Evolutionary conservation across 2,329 filamentous ascomycete species (phyloP).

Genomic region (Trichoderma lentiforme): DNA sequence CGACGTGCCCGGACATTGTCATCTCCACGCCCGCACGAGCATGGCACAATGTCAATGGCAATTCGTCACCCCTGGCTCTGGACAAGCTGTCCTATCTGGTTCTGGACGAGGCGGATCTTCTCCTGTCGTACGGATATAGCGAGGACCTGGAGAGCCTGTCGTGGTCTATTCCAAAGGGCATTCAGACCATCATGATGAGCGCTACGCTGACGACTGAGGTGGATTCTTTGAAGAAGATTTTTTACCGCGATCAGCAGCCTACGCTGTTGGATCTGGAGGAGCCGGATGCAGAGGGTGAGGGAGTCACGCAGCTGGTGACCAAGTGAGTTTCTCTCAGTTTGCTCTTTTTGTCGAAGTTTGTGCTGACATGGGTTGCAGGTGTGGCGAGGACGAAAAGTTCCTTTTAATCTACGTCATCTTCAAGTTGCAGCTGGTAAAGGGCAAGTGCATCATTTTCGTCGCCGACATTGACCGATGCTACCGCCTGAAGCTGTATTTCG

Average conservation of each 20-base stretch:
- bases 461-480: constrained; percentile 86
- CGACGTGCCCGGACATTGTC: constrained; percentile 82
- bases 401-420: constrained; percentile 90
- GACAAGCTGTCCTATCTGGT: constrained; percentile 73
- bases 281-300: constrained; percentile 70
- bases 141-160: constrained; percentile 82
- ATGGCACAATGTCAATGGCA: constrained; percentile 70
- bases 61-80: constrained; percentile 60
- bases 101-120: constrained; percentile 90
- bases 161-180: constrained; percentile 72
- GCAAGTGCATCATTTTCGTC: constrained; percentile 73
- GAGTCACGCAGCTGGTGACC: constrained; percentile 82
- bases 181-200: constrained; percentile 91
- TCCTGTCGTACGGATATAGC: constrained; percentile 90
- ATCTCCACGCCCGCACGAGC: constrained; percentile 88
- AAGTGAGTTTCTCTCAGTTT: constrained; percentile 47
- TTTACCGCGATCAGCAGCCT: constrained; percentile 68
- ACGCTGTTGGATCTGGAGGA: constrained; percentile 79
- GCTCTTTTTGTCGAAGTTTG: not conserved
- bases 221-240: constrained; percentile 77
- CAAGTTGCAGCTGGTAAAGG: constrained; percentile 89
- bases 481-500: constrained; percentile 87
- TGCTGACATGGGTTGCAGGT: constrained; percentile 44
- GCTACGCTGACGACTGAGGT: constrained; percentile 88
- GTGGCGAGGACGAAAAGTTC: constrained; percentile 97